Base-by-base conservation (phyloP, 805 yeast species). In the Cyberlindnera lachancei region DNA sequence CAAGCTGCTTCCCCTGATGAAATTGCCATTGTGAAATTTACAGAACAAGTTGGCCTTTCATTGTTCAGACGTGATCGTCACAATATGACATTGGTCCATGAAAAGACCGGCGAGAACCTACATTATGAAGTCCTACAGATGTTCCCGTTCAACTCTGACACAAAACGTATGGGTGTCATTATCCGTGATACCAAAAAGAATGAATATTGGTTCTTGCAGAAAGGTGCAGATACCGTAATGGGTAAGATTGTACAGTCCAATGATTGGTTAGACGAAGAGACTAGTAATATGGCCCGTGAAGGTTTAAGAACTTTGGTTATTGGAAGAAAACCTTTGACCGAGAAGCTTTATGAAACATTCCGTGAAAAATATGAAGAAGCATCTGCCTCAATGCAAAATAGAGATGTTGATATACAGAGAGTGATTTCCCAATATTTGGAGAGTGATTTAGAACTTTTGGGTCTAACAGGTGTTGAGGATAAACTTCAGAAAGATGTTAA, bases 1-100 rank as follows among this genome's bases (percentile, higher is more conserved):
- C 99, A 92, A 59, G 98, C 98, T 0, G 96, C 97, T 0, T 88
- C 96, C 0, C 99, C 99, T 0, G 99, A 92, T 63, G 99, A 92
- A 55, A 78, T 92, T 45, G 98, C 99, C 18, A 92, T 92, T 41
- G 97, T 92, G 14, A 80, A 80, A 50, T 92, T 86, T 61, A 84
- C 96, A 1, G 94, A 86, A 42, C 55, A 64, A 3, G 90, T 88
- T 19, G 99, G 98, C 0, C 63, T 92, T 22, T 73, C 87, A 7
- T 66, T 92, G 27, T 68, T 75, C 38, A 79, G 74, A 48, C 74
- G 99, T 48, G 98, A 92, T 55, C 73, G 98, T 36, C 70, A 70
- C 34, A 72, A 79, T 6, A 70, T 92, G 44, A 67, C 84, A 0
- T 58, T 92, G 29, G 51, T 73, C 21, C 95, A 87, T 51, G 64